Base-by-base conservation (phyloP, 805 yeast species). In the Monosporozyma unispora region DNA sequence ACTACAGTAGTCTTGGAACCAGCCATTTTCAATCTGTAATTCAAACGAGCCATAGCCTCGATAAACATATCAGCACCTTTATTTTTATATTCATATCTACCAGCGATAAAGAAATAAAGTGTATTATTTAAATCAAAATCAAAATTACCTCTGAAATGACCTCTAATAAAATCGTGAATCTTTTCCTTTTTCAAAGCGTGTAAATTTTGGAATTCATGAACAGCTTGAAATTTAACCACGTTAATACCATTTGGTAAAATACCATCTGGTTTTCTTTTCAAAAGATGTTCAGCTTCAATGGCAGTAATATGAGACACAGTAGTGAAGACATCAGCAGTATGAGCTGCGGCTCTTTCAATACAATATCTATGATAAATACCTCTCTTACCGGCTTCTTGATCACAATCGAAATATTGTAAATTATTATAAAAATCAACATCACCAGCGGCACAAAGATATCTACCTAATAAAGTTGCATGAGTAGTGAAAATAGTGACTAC, bases 241-340 rank as follows among this genome's bases (percentile, higher is more conserved):
- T 91, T 91, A 55, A 91, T 76, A 23, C 99, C 99, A 64, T 91
- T 91, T 48, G 99, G 99, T 63, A 93, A 77, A 19, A 91, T 97
- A 3, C 99, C 99, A 64, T 91, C 99, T 1, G 99, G 99, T 67
- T 91, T 90, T 54, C 99, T 79, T 64, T 91, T 91, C 57, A 91
- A 75, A 67, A 91, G 74, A 67, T 90, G 95, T 70, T 91, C 99
- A 8, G 90, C 75, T 69, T 91, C 99, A 63, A 80, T 86, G 1
- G 98, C 98, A n/a, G 99, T 91, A 59, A 91, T 93, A 63, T 91
- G 95, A 10, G 96, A 87, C 11, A 91, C 98, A 0, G 99, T 93
- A 35, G 99, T 91, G 73, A 91, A 91, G 22, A 91, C 99, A 67
- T 91, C 98, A 5, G 96, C 88, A 10, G 93, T 77, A 66, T 91